These are phyloP conservation scores for Phaeoacremonium minimum DNA, from an alignment of 2,329 filamentous ascomycete genomes.

Conservation along the genomic window DNA sequence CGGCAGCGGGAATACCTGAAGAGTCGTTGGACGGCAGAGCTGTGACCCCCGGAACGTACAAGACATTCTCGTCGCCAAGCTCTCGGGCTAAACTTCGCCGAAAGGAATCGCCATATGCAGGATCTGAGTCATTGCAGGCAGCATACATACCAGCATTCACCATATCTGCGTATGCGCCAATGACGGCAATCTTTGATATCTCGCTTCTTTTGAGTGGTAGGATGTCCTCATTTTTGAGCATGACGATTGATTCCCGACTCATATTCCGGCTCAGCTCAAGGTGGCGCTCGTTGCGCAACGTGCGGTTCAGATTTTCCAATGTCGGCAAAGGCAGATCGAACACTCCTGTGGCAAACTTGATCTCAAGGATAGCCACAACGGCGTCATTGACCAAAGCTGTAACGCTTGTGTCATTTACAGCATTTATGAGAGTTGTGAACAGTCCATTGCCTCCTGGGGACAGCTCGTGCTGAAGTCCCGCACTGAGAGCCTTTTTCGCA, in stretches of 20 bases:
- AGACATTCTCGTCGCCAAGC: slow-evolving; percentile 15
- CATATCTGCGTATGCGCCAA: slow-evolving; percentile 14
- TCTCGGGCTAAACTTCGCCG: slow-evolving; percentile 11
- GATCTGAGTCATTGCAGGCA: slow-evolving; percentile 12
- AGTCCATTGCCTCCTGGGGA: slow-evolving; percentile 15
- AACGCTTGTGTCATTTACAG: slow-evolving; percentile 14
- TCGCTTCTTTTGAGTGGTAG: slow-evolving; percentile 8
- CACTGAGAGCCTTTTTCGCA: slow-evolving; percentile 16
- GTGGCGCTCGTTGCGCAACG: slow-evolving; percentile 9
- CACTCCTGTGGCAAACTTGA: slow-evolving; percentile 21
- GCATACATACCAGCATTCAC: slow-evolving; percentile 15
- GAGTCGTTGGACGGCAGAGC: slow-evolving; percentile 4
- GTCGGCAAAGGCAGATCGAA: slow-evolving; percentile 20
- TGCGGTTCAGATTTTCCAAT: slow-evolving; percentile 9
- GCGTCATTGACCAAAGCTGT: slow-evolving; percentile 18
- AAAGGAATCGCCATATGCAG: slow-evolving; percentile 13
- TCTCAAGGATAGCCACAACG: slow-evolving; percentile 16
- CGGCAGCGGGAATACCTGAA: slow-evolving; percentile 21
- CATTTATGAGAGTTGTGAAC: slow-evolving; percentile 16
- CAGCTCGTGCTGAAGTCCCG: slow-evolving; percentile 21
- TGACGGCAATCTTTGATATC: slow-evolving; percentile 11
- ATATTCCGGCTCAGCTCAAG: slow-evolving; percentile 13
- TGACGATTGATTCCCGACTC: slow-evolving; percentile 14
- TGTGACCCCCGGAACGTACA: slow-evolving; percentile 12
- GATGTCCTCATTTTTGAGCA: slow-evolving; percentile 14